phyloP scores from a whole-genome alignment of 495 filamentous ascomycete species.

The Aspergillus panamensis region DNA sequence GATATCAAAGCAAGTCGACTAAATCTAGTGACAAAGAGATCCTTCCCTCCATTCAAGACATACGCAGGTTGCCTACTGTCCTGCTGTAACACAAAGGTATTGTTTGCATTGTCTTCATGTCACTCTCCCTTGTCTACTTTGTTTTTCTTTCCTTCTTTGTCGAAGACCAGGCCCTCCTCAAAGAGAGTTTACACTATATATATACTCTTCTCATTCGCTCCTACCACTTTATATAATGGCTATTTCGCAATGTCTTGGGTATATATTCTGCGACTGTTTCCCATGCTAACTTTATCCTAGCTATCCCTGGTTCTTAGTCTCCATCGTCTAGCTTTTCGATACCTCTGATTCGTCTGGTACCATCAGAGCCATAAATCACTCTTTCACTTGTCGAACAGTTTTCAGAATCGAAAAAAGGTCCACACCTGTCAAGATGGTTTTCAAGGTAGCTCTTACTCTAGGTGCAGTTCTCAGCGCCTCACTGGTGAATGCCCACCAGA shows the following conservation, averaged over 20 bases:
- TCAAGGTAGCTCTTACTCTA: slow-evolving; percentile 34
- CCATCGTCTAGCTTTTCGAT: slow-evolving; percentile 24
- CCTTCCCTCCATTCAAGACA: slow-evolving; percentile 3
- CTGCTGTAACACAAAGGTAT: slow-evolving; percentile 19
- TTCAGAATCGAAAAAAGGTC: slow-evolving; percentile 14
- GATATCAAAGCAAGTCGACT: not conserved
- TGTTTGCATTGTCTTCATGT: not conserved
- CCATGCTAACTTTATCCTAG: not conserved
- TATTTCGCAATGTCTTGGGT: not conserved
- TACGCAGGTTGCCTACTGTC: not conserved
- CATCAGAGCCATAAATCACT: slow-evolving; percentile 27
- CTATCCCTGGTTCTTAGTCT: slow-evolving; percentile 8
- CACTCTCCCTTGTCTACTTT: not conserved
- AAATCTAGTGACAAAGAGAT: not conserved
- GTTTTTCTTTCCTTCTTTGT: too few relatives aligned
- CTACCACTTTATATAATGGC: not conserved
- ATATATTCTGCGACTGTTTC: not conserved
- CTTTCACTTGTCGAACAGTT: slow-evolving; percentile 28
- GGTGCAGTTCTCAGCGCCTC: slow-evolving; percentile 48
- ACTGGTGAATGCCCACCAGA: slow-evolving; percentile 60
- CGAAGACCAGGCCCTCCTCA: too few relatives aligned
- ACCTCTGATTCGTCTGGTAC: slow-evolving; percentile 44
- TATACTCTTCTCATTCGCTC: too few relatives aligned
- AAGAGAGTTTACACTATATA: too few relatives aligned
- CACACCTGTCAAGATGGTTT: slow-evolving; percentile 38